Evolutionary conservation across 2,329 filamentous ascomycete species (phyloP).

Genomic region (Exophiala viscosa): DNA sequence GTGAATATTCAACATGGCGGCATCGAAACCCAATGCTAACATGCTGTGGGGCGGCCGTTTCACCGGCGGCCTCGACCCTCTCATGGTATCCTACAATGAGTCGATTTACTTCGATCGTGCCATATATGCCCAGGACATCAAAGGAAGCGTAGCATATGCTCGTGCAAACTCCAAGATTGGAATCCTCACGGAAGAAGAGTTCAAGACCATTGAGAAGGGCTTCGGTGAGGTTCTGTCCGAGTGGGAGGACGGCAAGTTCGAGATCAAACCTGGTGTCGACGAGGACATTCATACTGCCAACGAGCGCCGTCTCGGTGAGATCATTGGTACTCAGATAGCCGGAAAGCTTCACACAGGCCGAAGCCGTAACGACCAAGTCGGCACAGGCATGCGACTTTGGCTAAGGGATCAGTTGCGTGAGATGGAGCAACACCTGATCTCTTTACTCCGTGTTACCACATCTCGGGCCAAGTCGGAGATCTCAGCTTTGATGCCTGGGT

Average conservation of each 20-base stretch:
- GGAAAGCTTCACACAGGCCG: constrained; percentile 88
- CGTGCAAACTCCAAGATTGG: constrained; percentile 71
- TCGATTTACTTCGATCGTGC: constrained; percentile 71
- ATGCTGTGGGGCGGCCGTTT: constrained; percentile 33
- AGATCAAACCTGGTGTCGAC: constrained; percentile 31
- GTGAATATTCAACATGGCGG: not conserved
- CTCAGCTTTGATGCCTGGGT: constrained; percentile 77
- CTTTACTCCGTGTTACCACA: constrained; percentile 66
- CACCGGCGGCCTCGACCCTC: constrained; percentile 72
- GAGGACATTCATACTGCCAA: constrained; percentile 67
- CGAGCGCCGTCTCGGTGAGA: constrained; percentile 70
- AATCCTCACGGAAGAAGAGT: constrained; percentile 70
- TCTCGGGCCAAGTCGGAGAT: constrained; percentile 70
- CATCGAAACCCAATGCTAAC: constrained; percentile 16
- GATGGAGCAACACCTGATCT: constrained; percentile 65
- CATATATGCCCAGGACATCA: constrained; percentile 77
- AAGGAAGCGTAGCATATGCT: constrained; percentile 75
- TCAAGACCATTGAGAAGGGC: constrained; percentile 68
- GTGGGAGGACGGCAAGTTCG: constrained; percentile 36
- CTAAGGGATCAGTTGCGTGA: constrained; percentile 68
- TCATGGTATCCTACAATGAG: constrained; percentile 83
- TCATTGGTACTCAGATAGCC: constrained; percentile 76
- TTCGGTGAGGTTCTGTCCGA: constrained; percentile 54
- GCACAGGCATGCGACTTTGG: constrained; percentile 88
- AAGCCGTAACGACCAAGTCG: constrained; percentile 86